These are phyloP conservation scores for Diplodia sapinea DNA, from an alignment of 2,329 filamentous ascomycete species.

Conservation along the genomic window DNA sequence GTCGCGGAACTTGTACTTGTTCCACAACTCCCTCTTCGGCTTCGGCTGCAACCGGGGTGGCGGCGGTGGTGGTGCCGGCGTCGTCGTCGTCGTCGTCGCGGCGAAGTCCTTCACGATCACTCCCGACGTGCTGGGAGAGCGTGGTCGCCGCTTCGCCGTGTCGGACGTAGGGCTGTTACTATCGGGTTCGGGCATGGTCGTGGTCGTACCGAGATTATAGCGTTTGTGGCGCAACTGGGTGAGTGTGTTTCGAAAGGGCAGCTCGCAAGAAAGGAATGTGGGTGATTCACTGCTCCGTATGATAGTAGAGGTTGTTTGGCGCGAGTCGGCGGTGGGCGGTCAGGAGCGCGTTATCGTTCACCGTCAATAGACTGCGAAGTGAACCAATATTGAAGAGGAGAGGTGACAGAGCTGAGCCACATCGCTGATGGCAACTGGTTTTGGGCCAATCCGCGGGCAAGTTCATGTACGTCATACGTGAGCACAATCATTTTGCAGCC, in stretches of 20 bases:
- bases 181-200: background rate
- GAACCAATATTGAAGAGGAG: background rate
- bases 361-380: background rate
- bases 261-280: background rate
- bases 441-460: too few species aligned
- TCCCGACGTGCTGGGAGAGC: background rate
- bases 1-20: slow-evolving; percentile 9
- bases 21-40: slow-evolving; percentile 66
- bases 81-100: slow-evolving; percentile 72
- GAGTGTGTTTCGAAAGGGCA: background rate
- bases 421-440: too few species aligned
- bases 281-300: background rate
- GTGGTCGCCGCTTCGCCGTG: background rate
- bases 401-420: too few species aligned
- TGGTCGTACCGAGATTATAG: background rate
- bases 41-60: slow-evolving; percentile 69
- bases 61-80: too few species aligned
- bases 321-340: background rate
- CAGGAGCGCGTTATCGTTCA: background rate
- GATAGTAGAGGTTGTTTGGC: background rate
- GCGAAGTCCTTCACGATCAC: background rate
- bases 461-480: too few species aligned
- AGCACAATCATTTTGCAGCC: too few species aligned
- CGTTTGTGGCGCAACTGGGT: background rate
- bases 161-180: background rate